phyloP scores from a whole-genome alignment of 768 basidiomycete species.

The Dacryopinax primogenitus region DNA sequence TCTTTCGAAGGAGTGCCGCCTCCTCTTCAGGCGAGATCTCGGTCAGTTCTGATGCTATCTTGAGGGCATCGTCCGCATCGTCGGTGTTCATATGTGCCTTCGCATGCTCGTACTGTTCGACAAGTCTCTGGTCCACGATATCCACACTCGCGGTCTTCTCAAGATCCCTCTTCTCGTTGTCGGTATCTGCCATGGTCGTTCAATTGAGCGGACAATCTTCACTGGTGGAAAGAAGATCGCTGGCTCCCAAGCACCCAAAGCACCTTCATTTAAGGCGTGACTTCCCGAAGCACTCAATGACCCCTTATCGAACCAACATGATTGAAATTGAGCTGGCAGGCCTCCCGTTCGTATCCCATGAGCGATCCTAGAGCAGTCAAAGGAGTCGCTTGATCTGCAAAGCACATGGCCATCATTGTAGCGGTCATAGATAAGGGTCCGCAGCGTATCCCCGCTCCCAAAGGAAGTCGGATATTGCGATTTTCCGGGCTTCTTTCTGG shows the following conservation, averaged over 20 bases:
- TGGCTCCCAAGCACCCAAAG: background rate
- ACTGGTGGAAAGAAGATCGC: background rate
- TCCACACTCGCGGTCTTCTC: background rate
- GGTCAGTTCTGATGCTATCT: background rate
- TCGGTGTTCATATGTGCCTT: background rate
- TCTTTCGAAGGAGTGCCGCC: background rate
- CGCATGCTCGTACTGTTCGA: background rate
- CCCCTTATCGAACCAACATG: background rate
- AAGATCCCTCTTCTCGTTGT: background rate
- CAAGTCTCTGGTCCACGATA: background rate
- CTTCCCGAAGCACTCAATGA: background rate
- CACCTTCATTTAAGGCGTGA: background rate
- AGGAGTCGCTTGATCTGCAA: background rate
- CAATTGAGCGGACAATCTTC: background rate
- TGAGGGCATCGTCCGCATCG: background rate
- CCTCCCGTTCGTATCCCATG: background rate
- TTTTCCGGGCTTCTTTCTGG: no score
- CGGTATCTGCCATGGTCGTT: slow-evolving; percentile 2
- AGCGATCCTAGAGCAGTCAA: background rate
- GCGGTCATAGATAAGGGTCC: background rate
- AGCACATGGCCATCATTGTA: background rate
- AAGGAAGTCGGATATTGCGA: no score
- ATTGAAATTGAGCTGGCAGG: background rate
- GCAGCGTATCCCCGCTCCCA: background rate
- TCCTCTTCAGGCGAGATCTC: background rate